Base-by-base conservation (phyloP, 140 eudicot genomes). In the Bidens hawaiensis region DNA sequence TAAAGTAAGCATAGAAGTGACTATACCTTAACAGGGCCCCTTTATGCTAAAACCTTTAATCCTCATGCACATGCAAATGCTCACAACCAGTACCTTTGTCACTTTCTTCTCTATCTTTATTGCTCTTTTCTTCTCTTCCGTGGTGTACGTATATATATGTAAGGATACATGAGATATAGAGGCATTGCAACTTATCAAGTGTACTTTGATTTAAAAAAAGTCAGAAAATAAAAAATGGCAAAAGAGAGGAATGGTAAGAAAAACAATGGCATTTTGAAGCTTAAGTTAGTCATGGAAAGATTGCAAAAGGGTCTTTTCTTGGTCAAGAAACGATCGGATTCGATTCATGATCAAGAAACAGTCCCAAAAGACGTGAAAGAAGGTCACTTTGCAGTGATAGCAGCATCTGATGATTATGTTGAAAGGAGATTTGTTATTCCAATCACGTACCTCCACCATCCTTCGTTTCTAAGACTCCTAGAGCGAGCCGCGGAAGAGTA, bases 341-440 rank as follows among this genome's bases (percentile, higher is more conserved):
- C 69, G 0, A 54, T 27, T 55, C 15, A 27, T 43, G 14, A 15
- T 50, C 48, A 65, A 66, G 63, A 66, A 55, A 27, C 4, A 16
- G 79, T 85, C 33, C 90, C 94, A 0, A 62, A 80, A 24, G 97
- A 85, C 34, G 91, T 85, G 5, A 89, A 89, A 66, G 91, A 85
- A 62, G 97, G 95, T 12, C 95, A 89, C 54, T 89, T 85, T 74
- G 91, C 89, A 3, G 95, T 89, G 63, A 68, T 82, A 18, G 91
- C 97, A 18, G 91, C 97, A 0, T 76, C 49, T 2, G 83, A 77
- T 3, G 85, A 76, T 11, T 61, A 76, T n/a, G 73, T 69, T 8
- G 40, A 52, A 13, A 74, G 75, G 70, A 76, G 93, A 64, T 76
- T 89, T 56, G 58, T 89, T 0, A 72, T 89, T 42, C 95, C 95